phyloP scores from a whole-genome alignment of 179 eudicot genomes.

The Camellia oleifera region DNA sequence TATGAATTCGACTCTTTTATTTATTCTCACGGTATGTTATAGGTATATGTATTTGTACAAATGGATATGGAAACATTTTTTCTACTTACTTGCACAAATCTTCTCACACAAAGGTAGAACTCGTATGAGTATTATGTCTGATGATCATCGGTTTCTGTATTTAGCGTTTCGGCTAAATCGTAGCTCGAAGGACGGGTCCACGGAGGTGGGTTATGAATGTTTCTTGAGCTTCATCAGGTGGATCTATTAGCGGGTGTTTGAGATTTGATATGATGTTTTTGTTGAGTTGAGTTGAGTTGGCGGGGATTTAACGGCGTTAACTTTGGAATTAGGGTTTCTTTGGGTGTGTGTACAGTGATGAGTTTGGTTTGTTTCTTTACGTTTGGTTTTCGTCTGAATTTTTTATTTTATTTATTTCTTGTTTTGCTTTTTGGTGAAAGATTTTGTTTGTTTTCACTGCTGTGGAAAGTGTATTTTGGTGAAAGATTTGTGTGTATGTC shows the following conservation, averaged over 20 bases:
- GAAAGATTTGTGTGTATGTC: background rate
- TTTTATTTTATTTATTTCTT: background rate
- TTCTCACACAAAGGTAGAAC: no score
- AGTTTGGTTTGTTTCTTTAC: slow-evolving; percentile 12
- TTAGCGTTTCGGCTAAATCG: background rate
- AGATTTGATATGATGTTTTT: background rate
- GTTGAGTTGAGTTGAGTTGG: no score
- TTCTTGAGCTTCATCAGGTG: background rate
- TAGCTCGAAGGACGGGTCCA: background rate
- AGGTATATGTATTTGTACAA: background rate
- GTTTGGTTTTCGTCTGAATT: slow-evolving; percentile 3
- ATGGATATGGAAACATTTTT: background rate
- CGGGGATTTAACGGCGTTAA: background rate
- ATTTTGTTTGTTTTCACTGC: background rate
- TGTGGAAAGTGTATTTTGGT: background rate
- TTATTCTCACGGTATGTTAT: background rate
- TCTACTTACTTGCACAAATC: no score
- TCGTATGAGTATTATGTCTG: no score
- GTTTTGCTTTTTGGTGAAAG: slow-evolving; percentile 7
- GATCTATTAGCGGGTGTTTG: background rate
- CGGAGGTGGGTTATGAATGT: background rate
- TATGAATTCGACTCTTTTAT: background rate
- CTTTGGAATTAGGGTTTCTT: slow-evolving; percentile 17
- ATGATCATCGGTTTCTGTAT: background rate
- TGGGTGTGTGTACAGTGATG: background rate